A percentile compares a stretch with the other conserved stretches of the same genome.
Evolutionary conservation across 352 stramenopile genomes (phyloP).

Genomic region (Halophytophthora batemanensis): DNA sequence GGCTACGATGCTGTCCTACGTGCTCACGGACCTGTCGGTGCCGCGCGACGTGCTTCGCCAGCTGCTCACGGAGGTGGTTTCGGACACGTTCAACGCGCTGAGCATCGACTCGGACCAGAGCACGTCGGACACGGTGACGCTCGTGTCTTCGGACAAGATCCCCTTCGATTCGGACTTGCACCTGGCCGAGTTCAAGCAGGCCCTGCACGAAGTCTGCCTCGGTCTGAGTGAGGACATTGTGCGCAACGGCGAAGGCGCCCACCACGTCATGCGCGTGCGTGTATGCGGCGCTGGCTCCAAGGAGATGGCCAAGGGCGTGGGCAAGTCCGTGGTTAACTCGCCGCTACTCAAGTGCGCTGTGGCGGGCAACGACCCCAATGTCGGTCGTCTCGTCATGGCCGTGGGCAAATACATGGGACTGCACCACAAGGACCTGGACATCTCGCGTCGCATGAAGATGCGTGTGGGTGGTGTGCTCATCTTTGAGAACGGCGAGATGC

Average conservation of each 20-base stretch:
- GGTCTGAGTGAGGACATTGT: conserved; percentile 97
- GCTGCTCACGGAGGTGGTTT: conserved; percentile 76
- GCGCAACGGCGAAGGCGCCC: conserved; percentile 97
- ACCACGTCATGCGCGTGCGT: conserved; percentile 95
- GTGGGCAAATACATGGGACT: conserved; percentile 96
- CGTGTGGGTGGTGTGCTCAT: conserved; percentile 91
- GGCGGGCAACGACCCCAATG: conserved; percentile 98
- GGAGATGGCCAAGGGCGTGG: conserved; percentile 83
- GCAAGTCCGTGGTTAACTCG: conserved; percentile 93
- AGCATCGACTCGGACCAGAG: conserved; percentile 98
- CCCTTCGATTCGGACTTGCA: conserved; percentile 68
- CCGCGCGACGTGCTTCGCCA: conserved; percentile 79
- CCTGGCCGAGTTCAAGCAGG: conserved; percentile 89
- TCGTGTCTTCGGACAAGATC: conserved; percentile 94
- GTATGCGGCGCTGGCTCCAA: conserved; percentile 84
- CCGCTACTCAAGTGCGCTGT: conserved; percentile 98
- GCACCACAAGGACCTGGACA: conserved; percentile 84
- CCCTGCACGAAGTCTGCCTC: conserved; percentile 91
- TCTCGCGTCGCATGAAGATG: conserved; percentile 80
- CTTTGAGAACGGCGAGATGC: conserved; percentile 95
- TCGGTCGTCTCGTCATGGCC: conserved; percentile 94
- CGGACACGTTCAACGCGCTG: conserved; percentile 91
- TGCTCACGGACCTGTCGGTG: conserved; percentile 84
- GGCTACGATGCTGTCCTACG: conserved; percentile 89
- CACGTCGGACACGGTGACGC: conserved; percentile 96